phyloP scores from a whole-genome alignment of 78 protist genomes.

The Protostelium mycophagum region DNA sequence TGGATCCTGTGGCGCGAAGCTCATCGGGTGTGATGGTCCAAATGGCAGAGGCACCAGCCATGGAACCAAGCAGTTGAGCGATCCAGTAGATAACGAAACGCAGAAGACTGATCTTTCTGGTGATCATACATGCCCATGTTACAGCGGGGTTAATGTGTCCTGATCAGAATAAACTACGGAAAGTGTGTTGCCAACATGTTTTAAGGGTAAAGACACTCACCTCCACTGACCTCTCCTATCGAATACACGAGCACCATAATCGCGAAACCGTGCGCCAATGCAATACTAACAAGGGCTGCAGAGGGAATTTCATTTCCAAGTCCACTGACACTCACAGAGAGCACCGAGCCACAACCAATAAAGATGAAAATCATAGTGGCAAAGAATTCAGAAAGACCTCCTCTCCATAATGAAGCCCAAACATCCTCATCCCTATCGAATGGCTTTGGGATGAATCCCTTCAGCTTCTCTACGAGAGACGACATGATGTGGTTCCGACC shows the following conservation, averaged over 20 bases:
- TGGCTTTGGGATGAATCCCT: neutral
- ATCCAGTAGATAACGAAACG: slow-evolving; percentile 34
- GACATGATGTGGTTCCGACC: too few relatives aligned
- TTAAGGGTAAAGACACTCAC: slow-evolving; percentile 4
- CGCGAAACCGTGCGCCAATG: slow-evolving; percentile 7
- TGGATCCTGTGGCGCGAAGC: neutral
- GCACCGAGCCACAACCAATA: neutral
- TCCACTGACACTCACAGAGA: neutral
- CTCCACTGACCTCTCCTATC: slow-evolving; percentile 3
- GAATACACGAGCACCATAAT: neutral
- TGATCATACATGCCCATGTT: slow-evolving; percentile 21
- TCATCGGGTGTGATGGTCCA: slow-evolving; percentile 25
- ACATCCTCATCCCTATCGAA: slow-evolving; percentile 4
- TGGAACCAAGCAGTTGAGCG: slow-evolving; percentile 51
- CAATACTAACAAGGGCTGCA: neutral
- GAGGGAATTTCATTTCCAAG: neutral
- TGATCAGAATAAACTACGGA: neutral
- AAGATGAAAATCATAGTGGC: slow-evolving; percentile 3
- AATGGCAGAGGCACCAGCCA: slow-evolving; percentile 45
- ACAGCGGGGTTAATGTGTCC: slow-evolving; percentile 44
- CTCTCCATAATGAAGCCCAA: neutral
- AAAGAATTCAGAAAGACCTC: neutral
- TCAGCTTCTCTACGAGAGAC: neutral
- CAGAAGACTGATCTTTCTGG: slow-evolving; percentile 46
- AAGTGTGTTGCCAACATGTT: too few relatives aligned